Base-by-base conservation (phyloP, 176 grass and related monocot species). In the Urochloa ruziziensis region DNA sequence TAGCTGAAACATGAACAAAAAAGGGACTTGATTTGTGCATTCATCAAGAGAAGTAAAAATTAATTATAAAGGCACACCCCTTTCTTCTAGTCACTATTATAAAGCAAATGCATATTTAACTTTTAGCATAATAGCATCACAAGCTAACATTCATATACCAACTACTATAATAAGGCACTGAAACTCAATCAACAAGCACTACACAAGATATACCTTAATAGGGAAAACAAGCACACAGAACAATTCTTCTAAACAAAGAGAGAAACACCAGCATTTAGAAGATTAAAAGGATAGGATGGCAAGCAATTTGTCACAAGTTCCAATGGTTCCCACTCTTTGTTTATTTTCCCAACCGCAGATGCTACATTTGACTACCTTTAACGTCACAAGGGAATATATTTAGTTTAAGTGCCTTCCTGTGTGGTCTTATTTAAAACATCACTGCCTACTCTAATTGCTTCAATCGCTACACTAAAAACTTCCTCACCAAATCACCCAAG, bases 1-100 rank as follows among this genome's bases (percentile, higher is more conserved):
- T 80, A 98, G 73, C 96, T 98, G 85, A 85, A 93, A 53, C 68
- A 89, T 80, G 65, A 80, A 53, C 48, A 77, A 76, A 88, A 70
- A 65, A 5, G 54, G 74, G 16, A 28, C 46, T 67, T 51, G 25
- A 78, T 67, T 34, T 79, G 82, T 81, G 5, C 39, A 36, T 52
- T 9, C 48, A 89, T 80, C 53, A 80, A 57, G 54, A 77, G 46
- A 82, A 86, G 51, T 35, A 66, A 65, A 71, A 10, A 65, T n/a
- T 14, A 77, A 74, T 33, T 15, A 70, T 35, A 61, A 14, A 40
- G 43, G 32, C 34, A 48, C 5, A 32, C 18, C 44, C 39, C 10
- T 72, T 85, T 79, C 37, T 16, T 56, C 77, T 7, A 73, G 14
- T 54, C 37, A 67, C 63, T 80, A 69, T 37, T 53, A 70, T 28